Percentiles rank a stretch among this genome's conserved stretches.
These are phyloP conservation scores for Tulasnella sp. DNA, from an alignment of 768 basidiomycete species.

Conservation along the genomic window DNA sequence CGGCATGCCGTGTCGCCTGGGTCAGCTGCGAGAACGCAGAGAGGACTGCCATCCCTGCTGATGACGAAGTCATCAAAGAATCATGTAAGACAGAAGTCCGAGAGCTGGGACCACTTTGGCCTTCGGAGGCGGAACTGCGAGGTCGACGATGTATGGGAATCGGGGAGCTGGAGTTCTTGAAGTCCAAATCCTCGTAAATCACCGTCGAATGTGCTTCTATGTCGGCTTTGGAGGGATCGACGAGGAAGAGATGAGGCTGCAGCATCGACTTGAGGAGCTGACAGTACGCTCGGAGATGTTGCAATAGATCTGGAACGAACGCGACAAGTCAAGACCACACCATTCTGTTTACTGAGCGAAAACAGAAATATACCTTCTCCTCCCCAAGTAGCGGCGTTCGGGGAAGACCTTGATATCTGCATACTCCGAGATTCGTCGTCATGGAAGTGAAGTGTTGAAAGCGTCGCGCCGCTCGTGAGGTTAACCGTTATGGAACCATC, in stretches of 20 bases:
- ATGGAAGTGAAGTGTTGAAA: conserved; percentile 90
- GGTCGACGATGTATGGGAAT: conserved; percentile 76
- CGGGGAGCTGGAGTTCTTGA: conserved; percentile 73
- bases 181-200: conserved; percentile 74
- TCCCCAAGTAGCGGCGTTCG: conserved; percentile 17
- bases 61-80: conserved; percentile 43
- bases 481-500: conserved; percentile 86
- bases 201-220: conserved; percentile 83
- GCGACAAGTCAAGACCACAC: background rate
- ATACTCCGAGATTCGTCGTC: conserved; percentile 86
- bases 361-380: conserved; percentile 9
- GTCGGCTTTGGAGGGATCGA: conserved; percentile 90
- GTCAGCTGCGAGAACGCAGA: conserved; percentile 93
- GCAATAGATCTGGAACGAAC: conserved; percentile 45
- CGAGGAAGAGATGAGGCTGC: conserved; percentile 74
- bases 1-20: conserved; percentile 81
- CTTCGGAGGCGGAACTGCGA: background rate
- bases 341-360: background rate
- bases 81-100: conserved; percentile 70
- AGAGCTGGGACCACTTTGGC: background rate
- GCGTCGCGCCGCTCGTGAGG: conserved; percentile 71
- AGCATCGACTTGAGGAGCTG: conserved; percentile 78
- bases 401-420: conserved; percentile 3
- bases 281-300: conserved; percentile 63
- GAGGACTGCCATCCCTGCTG: conserved; percentile 70